Conservation (phyloP, 345 rosid genomes). For the Jatropha curcas region DNA sequence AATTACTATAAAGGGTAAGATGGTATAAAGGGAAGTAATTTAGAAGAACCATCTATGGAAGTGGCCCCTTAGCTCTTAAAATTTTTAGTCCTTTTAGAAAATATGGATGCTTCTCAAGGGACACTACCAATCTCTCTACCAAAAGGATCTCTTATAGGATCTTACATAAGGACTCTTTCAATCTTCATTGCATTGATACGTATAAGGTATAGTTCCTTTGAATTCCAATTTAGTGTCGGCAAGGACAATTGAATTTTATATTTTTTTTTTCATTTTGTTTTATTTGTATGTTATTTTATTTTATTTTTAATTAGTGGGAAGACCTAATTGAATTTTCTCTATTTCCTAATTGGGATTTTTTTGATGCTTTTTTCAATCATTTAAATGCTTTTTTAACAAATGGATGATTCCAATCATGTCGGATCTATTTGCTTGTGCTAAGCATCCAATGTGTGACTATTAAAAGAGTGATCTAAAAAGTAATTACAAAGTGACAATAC, state of each 20-base stretch:
- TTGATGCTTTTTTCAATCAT: neutral
- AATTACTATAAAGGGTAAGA: neutral
- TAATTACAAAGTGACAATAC: too few relatives aligned
- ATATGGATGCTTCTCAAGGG: neutral
- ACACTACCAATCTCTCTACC: neutral
- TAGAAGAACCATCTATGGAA: neutral
- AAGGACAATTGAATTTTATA: neutral
- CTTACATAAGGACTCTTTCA: neutral
- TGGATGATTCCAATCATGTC: constrained; percentile 7
- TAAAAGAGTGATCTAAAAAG: neutral
- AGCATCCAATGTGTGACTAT: neutral
- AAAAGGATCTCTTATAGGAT: neutral
- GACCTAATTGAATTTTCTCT: neutral
- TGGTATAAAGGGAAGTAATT: neutral
- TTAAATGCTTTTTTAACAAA: neutral
- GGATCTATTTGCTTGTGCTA: neutral
- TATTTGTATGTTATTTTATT: too few relatives aligned
- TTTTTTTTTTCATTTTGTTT: too few relatives aligned
- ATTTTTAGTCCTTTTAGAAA: neutral
- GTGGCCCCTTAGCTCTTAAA: neutral
- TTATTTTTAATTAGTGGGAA: neutral
- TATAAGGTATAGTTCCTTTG: neutral
- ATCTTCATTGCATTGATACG: neutral
- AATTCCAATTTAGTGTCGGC: neutral
- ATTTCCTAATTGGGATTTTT: neutral